Percentiles rank a stretch among this genome's conserved stretches.
These are phyloP conservation scores for Cercospora sp. DNA, from an alignment of 2,329 filamentous ascomycete species.

Conservation along the genomic window DNA sequence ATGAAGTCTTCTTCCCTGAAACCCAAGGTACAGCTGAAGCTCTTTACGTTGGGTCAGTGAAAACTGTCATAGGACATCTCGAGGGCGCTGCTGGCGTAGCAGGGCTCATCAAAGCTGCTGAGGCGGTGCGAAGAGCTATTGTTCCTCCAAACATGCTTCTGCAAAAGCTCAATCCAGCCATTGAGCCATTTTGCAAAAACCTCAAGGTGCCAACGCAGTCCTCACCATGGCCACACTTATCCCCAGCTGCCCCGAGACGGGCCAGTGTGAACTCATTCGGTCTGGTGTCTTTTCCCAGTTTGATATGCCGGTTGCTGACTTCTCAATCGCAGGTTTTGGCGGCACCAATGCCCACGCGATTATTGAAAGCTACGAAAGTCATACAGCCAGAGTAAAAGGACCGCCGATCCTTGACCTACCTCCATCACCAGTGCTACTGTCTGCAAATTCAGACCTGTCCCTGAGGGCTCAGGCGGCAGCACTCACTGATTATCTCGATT, in stretches of 20 bases:
- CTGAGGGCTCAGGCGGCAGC: neutral
- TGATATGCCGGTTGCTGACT: neutral
- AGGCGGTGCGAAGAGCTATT: conserved; percentile 8
- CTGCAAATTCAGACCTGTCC: conserved; percentile 6
- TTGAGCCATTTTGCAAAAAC: conserved; percentile 32
- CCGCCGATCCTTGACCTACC: neutral
- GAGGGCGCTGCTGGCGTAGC: conserved; percentile 55
- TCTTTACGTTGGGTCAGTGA: conserved; percentile 21
- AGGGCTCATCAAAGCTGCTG: conserved; percentile 44
- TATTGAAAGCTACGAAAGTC: conserved; percentile 5
- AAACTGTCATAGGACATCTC: conserved; percentile 48
- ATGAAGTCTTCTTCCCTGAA: too few relatives aligned
- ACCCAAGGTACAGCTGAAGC: too few relatives aligned
- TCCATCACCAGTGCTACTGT: conserved; percentile 8
- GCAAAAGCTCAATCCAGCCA: conserved; percentile 23
- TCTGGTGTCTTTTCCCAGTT: neutral
- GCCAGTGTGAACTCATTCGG: conserved; percentile 30
- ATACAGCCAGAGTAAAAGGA: neutral
- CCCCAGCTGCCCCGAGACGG: conserved; percentile 8
- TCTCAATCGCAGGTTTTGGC: conserved; percentile 9
- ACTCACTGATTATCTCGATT: conserved; percentile 1
- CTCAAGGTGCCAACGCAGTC: conserved; percentile 21
- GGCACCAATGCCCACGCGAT: conserved; percentile 21
- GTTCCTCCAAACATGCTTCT: conserved; percentile 28
- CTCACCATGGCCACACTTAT: conserved; percentile 9